Base-by-base conservation (phyloP, 306 rosid species). In the Cicer yamashitae region DNA sequence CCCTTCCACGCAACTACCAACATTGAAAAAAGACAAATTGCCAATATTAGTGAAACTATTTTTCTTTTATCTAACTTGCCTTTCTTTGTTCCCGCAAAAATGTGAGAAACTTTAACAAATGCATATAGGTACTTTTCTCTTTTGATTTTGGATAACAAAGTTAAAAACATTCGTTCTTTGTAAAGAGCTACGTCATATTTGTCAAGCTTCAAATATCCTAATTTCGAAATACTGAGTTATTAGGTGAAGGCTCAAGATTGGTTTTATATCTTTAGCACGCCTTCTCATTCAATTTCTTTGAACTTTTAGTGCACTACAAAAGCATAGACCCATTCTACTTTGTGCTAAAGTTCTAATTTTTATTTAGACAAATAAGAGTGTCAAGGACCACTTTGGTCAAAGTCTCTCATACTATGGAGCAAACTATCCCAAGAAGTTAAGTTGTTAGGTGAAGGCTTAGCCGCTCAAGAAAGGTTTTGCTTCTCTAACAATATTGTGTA, bases 1-100 rank as follows among this genome's bases (percentile, higher is more conserved):
- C 97, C 81, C 98, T 86, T 86, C 98, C 98, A 70, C 98, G 93
- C 86, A 94, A 88, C 96, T 94, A 85, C 40, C 70, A 83, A 65
- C 77, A 79, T 77, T 80, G 54, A 59, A 58, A 71, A 63, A 66
- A 62, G 34, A 46, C 10, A 79, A 57, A 7, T 10, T 52, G 48
- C 30, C 50, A 12, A 47, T 41, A 51, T 82, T 53, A 80, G 68
- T 78, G 44, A 83, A 59, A 56, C 37, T 45, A 37, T 22, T 45
- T 34, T n/a, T 18, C 38, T 44, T 15, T n/a, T 46, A 70, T 44
- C 46, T 7, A 60, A 37, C 60, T 58, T 48, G 22, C 17, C 66
- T 70, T 75, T 69, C 40, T 10, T 30, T 63, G 65, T 54, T 71
- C 64, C 43, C 56, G 52, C 45, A 43, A 39, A 58, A 62, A 34